These are phyloP conservation scores for Salisapilia sapeloensis DNA, from an alignment of 352 stramenopile species.

Conservation along the genomic window DNA sequence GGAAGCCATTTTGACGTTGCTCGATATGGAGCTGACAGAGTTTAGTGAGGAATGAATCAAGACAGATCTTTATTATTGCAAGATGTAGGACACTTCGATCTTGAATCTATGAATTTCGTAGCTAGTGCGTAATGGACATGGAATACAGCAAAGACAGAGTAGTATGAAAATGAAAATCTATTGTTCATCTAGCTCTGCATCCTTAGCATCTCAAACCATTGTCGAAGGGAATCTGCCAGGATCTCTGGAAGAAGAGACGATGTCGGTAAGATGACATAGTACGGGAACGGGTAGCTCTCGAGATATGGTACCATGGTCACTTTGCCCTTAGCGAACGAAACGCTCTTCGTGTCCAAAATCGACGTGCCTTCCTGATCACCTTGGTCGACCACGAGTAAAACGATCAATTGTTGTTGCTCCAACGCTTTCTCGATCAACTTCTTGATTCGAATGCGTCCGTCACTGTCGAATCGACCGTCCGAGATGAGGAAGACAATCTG, in stretches of 20 bases:
- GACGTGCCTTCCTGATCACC: constrained; percentile 58
- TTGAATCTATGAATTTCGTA: too few relatives aligned
- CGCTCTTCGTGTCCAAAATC: constrained; percentile 97
- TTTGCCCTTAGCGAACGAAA: constrained; percentile 93
- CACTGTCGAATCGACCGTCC: constrained; percentile 96
- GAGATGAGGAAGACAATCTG: constrained; percentile 99
- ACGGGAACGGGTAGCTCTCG: constrained; percentile 99
- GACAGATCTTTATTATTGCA: neutral
- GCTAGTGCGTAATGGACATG: too few relatives aligned
- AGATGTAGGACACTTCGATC: too few relatives aligned
- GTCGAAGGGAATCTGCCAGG: constrained; percentile 95
- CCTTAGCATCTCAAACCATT: constrained; percentile 99
- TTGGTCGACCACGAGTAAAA: constrained; percentile 96
- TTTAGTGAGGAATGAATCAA: constrained; percentile 75
- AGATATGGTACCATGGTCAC: constrained; percentile 96
- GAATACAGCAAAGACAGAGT: too few relatives aligned
- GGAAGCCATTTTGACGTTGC: constrained; percentile 87
- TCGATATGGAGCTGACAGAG: constrained; percentile 93
- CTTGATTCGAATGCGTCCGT: constrained; percentile 88
- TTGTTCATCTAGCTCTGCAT: too few relatives aligned
- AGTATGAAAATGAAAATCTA: too few relatives aligned
- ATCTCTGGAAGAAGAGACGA: constrained; percentile 94
- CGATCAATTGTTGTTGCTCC: constrained; percentile 95
- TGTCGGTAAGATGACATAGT: constrained; percentile 96
- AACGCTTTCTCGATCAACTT: constrained; percentile 93